phyloP scores from a whole-genome alignment of 441 rosid species.

The Populus hybrid region DNA sequence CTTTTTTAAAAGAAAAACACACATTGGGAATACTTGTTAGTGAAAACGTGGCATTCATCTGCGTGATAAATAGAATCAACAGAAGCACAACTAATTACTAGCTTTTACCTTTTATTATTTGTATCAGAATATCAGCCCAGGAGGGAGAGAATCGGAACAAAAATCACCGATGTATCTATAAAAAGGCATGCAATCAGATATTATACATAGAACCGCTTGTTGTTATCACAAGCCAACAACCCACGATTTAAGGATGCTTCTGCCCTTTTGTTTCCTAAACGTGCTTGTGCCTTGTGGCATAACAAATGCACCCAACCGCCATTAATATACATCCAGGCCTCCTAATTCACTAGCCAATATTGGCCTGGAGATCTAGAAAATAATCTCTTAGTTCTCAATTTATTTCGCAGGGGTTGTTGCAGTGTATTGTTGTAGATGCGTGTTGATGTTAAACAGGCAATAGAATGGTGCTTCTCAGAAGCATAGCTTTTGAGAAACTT shows the following conservation, averaged over 20 bases:
- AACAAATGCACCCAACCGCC: not conserved
- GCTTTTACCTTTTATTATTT: too few species aligned
- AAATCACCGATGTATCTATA: too few species aligned
- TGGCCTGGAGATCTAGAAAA: not conserved
- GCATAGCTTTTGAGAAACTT: not conserved
- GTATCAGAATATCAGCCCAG: not conserved
- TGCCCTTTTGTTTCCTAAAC: not conserved
- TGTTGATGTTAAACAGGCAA: not conserved
- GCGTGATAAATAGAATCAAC: too few species aligned
- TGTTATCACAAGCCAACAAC: not conserved
- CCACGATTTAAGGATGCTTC: not conserved
- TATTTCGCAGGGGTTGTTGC: not conserved
- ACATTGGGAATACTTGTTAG: too few species aligned
- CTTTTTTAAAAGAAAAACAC: not conserved
- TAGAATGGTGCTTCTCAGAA: not conserved
- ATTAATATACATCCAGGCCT: not conserved
- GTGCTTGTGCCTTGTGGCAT: not conserved
- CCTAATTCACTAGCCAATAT: not conserved
- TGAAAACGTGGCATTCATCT: too few species aligned
- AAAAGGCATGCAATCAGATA: too few species aligned
- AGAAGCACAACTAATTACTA: too few species aligned
- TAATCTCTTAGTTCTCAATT: not conserved
- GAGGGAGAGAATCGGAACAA: not conserved
- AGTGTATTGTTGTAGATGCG: not conserved
- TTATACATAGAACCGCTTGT: too few species aligned